phyloP scores from a whole-genome alignment of 768 basidiomycete genomes.

The Rhizopogon vinicolor region DNA sequence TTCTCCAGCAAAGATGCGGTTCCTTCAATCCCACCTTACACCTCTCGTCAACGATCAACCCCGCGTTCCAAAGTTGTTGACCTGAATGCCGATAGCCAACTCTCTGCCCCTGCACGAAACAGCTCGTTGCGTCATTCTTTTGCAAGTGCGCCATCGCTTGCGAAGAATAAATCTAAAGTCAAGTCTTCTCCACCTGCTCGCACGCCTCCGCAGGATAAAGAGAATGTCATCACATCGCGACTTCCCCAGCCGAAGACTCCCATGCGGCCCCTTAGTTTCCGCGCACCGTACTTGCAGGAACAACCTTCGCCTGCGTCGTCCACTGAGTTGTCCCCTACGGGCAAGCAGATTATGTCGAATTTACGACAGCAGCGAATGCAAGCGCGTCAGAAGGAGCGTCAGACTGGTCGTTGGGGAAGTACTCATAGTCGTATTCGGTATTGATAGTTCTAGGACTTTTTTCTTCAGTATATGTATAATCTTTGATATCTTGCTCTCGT shows the following conservation, averaged over 20 bases:
- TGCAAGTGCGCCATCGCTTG: neutral
- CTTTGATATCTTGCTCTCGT: constrained; percentile 7
- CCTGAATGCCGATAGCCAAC: constrained; percentile 4
- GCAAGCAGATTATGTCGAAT: constrained; percentile 63
- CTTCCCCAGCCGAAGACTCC: constrained; percentile 41
- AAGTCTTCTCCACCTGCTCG: neutral
- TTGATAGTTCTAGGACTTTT: constrained; percentile 8
- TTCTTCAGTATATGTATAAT: neutral
- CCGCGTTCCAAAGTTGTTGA: constrained; percentile 4
- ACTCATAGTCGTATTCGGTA: constrained; percentile 26
- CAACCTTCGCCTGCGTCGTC: constrained; percentile 64
- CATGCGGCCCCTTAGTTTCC: constrained; percentile 35
- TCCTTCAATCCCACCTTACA: neutral
- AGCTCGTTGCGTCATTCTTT: constrained; percentile 5
- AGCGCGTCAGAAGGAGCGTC: constrained; percentile 28
- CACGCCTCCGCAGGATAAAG: constrained; percentile 10
- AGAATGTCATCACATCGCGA: constrained; percentile 19
- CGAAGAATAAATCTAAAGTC: neutral
- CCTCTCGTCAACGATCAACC: constrained; percentile 1
- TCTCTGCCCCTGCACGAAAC: constrained; percentile 2
- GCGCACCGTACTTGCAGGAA: constrained; percentile 21
- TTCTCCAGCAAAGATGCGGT: neutral
- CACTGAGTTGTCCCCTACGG: constrained; percentile 68
- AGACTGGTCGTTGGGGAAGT: constrained; percentile 25
- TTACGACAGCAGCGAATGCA: constrained; percentile 39